Base-by-base conservation (phyloP, 2,329 filamentous ascomycete species). In the Aspergillus nomiae region DNA sequence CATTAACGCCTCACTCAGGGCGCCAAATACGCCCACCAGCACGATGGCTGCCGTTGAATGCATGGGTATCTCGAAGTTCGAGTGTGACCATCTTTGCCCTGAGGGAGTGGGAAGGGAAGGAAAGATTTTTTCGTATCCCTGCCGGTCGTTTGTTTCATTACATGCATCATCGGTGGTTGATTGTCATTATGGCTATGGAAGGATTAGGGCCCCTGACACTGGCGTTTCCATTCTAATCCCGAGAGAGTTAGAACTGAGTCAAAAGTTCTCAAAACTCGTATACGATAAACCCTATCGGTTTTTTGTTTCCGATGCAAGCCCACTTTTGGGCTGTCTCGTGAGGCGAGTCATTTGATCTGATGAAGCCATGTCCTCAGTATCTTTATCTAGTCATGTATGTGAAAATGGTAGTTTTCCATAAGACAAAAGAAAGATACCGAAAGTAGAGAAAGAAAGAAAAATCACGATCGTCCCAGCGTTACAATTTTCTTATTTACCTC, bases 1-100 rank as follows among this genome's bases (percentile, higher is more conserved):
- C 64, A 66, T 64, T 50, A 65, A 56, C 19, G 48, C 7, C 38
- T 61, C 53, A n/a, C 58, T 41, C n/a, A 64, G 58, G 11, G 24
- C 48, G 19, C 59, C 64, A 38, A 64, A 56, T 9, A 61, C 26
- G 24, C 55, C 58, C 36, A 60, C 60, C 53, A 63, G 38, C 36
- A 59, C 30, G 38, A 66, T 46, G 9, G 60, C 56, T 30, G 32
- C 60, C 10, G 28, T 54, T 6, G 28, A 24, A 8, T 54, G 32
- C 51, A 46, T 55, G 5, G 55, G 10, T 62, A 62, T 64, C 34
- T 41, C 48, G 56, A 43, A 14, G 30, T 16, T 28, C 21, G 28
- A 16, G 16, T 8, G n/a, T 55, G 21, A 6, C 36, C 51, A 55
- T 55, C 32, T 36, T 55, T 38, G 32, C 2, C 16, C 14, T 16